Conservation (phyloP, 2,329 filamentous ascomycete species). For the Apiospora malaysiana region DNA sequence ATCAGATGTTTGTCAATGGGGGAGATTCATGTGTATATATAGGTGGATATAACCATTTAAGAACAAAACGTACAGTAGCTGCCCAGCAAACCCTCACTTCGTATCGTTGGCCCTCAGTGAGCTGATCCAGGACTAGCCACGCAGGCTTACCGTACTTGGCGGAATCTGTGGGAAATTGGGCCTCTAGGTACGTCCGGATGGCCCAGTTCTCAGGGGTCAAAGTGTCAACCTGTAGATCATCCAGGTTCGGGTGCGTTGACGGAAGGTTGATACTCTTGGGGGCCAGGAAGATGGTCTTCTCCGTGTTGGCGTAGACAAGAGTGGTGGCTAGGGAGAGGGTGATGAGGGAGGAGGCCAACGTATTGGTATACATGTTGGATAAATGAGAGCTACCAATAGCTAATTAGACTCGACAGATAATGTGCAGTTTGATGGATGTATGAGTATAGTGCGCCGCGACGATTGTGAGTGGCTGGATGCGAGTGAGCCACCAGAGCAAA, state of each 20-base stretch:
- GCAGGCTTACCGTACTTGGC: conserved; percentile 65
- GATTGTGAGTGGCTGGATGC: background rate
- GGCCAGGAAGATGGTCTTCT: conserved; percentile 88
- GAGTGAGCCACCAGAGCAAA: background rate
- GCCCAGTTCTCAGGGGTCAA: conserved; percentile 63
- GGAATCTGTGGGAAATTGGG: conserved; percentile 67
- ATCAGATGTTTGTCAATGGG: conserved; percentile 22
- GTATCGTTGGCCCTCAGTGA: conserved; percentile 78
- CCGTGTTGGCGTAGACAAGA: conserved; percentile 72
- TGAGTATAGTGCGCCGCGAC: background rate
- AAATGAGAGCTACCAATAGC: conserved; percentile 19
- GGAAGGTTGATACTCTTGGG: conserved; percentile 65
- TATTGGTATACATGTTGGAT: conserved; percentile 25
- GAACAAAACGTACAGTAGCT: conserved; percentile 71
- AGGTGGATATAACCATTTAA: background rate
- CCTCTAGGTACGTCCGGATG: conserved; percentile 68
- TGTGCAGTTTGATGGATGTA: background rate
- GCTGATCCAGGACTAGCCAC: conserved; percentile 78
- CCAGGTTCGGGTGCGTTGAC: conserved; percentile 58
- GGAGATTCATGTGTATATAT: background rate
- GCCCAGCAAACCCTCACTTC: conserved; percentile 94
- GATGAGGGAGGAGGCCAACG: conserved; percentile 26
- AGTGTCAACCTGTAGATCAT: conserved; percentile 66
- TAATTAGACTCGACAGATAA: background rate
- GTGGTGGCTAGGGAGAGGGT: conserved; percentile 19